Base-by-base conservation (phyloP, 768 basidiomycete species). In the Auriscalpium orientale region DNA sequence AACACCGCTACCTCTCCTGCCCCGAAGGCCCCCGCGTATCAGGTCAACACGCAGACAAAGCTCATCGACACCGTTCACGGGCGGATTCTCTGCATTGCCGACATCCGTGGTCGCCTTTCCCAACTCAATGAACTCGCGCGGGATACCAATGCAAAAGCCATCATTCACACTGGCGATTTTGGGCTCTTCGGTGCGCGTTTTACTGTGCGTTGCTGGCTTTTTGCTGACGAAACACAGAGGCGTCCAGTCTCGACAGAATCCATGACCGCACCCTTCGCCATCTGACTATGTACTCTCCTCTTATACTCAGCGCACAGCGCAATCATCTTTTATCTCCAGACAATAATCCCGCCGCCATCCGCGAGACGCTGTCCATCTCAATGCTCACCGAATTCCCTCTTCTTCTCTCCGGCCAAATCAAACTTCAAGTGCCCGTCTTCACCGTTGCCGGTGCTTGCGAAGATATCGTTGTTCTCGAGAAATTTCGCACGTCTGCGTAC, bases 161-260 rank as follows among this genome's bases (percentile, higher is more conserved):
- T 98, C 69, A 90, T 99, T 57, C 95, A 98, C 69, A 95, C 95
- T 0, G 97, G 97, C 53, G 97, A 99, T 75, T 98, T 98, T 83
- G 97, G 97, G 57, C 97, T 99, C 74, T 97, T 95, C 71, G 92
- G 91, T 86, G 62, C 38, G 61, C 57, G 15, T 21, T 16, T 28
- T 16, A 8, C 28, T 21, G 16, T 21, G 28, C 16, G 9, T 18
- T 16, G 21, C 16, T 16, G 3, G 16, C 21, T 8, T 28, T 9
- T 33, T 49, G 21, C 11, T 13, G n/a, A 45, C 43, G 28, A 34
- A 53, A 35, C 8, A 10, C 71, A 92, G 91, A 94, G 70, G 75
- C 82, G 33, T 76, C 77, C 60, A 92, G 90, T 68, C 77, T 95
- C 51, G 87, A 90, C 16, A 78, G 91, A 63, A 97, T 99, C 73